Evolutionary conservation across 2,329 filamentous ascomycete species (phyloP), one percentile per base, ranked within the genome.

Genomic region (Falciphora oryzae): DNA sequence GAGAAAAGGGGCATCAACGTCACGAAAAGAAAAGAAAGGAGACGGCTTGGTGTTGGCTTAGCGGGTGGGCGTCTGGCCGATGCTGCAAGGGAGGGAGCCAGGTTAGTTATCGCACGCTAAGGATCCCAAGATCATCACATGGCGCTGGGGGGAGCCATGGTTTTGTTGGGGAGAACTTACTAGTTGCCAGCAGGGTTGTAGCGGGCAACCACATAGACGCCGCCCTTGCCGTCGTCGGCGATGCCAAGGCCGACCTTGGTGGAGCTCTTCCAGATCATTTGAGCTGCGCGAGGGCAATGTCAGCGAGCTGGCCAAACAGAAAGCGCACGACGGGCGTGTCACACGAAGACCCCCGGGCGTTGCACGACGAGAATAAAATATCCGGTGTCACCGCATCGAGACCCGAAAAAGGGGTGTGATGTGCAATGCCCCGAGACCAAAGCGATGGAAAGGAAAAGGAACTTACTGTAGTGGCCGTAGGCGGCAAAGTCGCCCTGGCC

Each of bases 391-490:
- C 31, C 38, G 16, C 22, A 29, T 13, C 13, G 22, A n/a, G 28
- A 18, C 35, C 14, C 13, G 2, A 18, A 38, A 18, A 38, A 16
- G 35, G 35, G 31, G 10, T 32, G 6, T 10, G n/a, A n/a, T n/a
- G 31, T 8, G 31, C 31, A 32, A 32, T 8, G 31, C 31, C 31
- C n/a, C n/a, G n/a, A n/a, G n/a, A n/a, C n/a, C n/a, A n/a, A n/a
- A n/a, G n/a, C n/a, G 22, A n/a, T n/a, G 11, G 32, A 44, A 3
- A 35, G 25, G 31, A 29, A 18, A 25, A 58, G 31, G 16, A 28
- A 68, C 72, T 69, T 68, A 74, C 71, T 74, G 58, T 73, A 76
- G 66, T 76, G 75, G 2, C 73, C 75, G 50, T 74, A 76, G 0
- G 66, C 68, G 56, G 63, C 67, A 56, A 76, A 74, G 62, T 76